Evolutionary conservation across 106 monocot species (phyloP).

Genomic region (Platanthera guangdongensis): DNA sequence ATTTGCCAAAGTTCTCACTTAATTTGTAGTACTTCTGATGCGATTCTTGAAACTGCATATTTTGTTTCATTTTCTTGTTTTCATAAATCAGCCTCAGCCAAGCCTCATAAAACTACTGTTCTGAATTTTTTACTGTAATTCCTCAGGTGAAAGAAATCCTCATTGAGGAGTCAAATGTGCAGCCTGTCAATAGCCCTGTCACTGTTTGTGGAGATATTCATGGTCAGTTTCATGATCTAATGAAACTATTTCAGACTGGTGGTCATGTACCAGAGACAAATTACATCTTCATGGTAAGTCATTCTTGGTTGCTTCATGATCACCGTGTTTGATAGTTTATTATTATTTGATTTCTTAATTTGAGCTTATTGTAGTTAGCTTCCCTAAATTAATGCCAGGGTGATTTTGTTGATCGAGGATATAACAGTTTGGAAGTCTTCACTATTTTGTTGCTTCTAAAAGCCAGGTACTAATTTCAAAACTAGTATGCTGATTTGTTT

Average conservation of each 20-base stretch:
- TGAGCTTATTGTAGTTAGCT: conserved; percentile 6
- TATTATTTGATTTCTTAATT: conserved; percentile 3
- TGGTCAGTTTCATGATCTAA: conserved; percentile 79
- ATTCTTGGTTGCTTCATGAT: neutral
- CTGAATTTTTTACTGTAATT: neutral
- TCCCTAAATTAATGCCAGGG: conserved; percentile 31
- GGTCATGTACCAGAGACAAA: conserved; percentile 84
- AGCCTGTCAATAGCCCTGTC: conserved; percentile 72
- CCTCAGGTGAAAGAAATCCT: conserved; percentile 41
- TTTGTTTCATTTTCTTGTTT: neutral
- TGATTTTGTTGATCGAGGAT: conserved; percentile 80
- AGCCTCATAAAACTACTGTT: neutral
- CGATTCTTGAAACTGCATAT: neutral
- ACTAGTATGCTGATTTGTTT: neutral
- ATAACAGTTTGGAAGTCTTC: conserved; percentile 79
- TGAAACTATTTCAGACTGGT: conserved; percentile 81
- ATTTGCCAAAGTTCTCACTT: neutral
- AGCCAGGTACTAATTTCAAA: conserved; percentile 43
- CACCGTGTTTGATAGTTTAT: conserved; percentile 3
- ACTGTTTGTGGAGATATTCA: conserved; percentile 79
- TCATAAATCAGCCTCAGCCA: neutral
- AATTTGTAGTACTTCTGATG: neutral
- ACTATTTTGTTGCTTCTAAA: conserved; percentile 77
- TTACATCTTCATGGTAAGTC: conserved; percentile 67
- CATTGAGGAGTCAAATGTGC: conserved; percentile 81